phyloP scores from a whole-genome alignment of 495 filamentous ascomycete species.

The Neurospora intermedia region DNA sequence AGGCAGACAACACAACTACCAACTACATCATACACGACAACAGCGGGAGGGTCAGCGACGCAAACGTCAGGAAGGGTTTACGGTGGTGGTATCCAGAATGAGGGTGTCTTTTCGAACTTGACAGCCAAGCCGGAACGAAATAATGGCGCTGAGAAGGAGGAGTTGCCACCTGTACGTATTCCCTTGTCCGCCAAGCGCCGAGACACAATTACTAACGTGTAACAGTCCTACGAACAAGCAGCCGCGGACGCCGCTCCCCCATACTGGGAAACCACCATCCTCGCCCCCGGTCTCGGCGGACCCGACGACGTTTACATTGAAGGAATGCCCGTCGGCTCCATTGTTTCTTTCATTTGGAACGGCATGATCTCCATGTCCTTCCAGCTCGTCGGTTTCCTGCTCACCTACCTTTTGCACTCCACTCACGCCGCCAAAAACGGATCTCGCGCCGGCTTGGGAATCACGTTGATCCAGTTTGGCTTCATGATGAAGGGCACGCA shows the following conservation, averaged over 20 bases:
- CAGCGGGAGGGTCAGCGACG: slow-evolving; percentile 14
- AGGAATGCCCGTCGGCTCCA: slow-evolving; percentile 86
- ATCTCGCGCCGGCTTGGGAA: slow-evolving; percentile 83
- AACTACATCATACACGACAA: slow-evolving; percentile 21
- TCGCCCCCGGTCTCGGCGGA: slow-evolving; percentile 73
- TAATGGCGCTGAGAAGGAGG: slow-evolving; percentile 63
- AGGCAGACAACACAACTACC: slow-evolving; percentile 10
- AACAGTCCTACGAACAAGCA: slow-evolving; percentile 93
- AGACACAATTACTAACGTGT: slow-evolving; percentile 17
- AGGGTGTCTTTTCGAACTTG: slow-evolving; percentile 95
- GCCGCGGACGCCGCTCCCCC: slow-evolving; percentile 93
- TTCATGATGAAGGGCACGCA: slow-evolving; percentile 69
- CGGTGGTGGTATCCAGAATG: slow-evolving; percentile 58
- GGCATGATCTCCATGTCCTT: slow-evolving; percentile 99
- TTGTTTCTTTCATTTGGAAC: slow-evolving; percentile 97
- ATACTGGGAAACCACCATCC: slow-evolving; percentile 98
- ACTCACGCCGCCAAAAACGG: slow-evolving; percentile 98
- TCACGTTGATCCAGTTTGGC: slow-evolving; percentile 92
- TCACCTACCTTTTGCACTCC: slow-evolving; percentile 95
- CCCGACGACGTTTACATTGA: slow-evolving; percentile 93
- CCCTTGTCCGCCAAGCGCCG: neutral
- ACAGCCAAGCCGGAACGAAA: slow-evolving; percentile 81
- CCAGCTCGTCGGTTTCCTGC: slow-evolving; percentile 89
- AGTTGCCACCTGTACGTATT: slow-evolving; percentile 77
- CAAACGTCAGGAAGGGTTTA: slow-evolving; percentile 33